Conservation (phyloP, 345 rosid genomes). For the Gossypium rotundifolium region DNA sequence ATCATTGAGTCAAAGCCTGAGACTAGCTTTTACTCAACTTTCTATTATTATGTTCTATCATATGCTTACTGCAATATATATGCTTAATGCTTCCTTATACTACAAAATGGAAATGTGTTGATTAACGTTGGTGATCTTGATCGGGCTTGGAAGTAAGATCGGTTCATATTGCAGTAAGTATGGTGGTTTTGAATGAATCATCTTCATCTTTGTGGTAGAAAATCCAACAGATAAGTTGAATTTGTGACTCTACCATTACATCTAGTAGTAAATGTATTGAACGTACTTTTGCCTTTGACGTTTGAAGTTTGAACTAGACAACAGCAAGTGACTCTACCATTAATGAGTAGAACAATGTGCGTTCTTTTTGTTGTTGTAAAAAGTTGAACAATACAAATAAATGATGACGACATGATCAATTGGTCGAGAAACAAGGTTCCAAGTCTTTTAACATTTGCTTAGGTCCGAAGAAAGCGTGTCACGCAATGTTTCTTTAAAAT, state of each 20-base stretch:
- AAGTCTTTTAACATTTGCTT: no score
- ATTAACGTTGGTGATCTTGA: neutral
- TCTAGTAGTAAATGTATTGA: neutral
- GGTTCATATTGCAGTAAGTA: neutral
- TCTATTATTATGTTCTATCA: neutral
- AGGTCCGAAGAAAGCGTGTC: no score
- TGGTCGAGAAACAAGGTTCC: no score
- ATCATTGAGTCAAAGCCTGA: neutral
- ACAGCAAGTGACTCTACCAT: neutral
- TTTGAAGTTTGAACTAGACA: neutral
- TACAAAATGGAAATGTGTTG: neutral
- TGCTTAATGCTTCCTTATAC: neutral
- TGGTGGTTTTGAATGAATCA: neutral
- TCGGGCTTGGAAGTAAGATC: neutral
- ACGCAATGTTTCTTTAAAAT: no score
- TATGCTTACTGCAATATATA: neutral
- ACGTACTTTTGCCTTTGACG: neutral
- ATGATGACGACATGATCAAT: no score
- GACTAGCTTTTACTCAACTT: neutral
- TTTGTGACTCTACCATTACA: neutral
- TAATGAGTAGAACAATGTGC: no score
- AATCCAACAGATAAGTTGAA: neutral
- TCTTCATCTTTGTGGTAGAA: neutral
- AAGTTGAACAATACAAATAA: no score
- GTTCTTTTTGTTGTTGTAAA: no score